phyloP scores from a whole-genome alignment of 1,284 basidiomycete species.

The Laetiporus sulphureus region DNA sequence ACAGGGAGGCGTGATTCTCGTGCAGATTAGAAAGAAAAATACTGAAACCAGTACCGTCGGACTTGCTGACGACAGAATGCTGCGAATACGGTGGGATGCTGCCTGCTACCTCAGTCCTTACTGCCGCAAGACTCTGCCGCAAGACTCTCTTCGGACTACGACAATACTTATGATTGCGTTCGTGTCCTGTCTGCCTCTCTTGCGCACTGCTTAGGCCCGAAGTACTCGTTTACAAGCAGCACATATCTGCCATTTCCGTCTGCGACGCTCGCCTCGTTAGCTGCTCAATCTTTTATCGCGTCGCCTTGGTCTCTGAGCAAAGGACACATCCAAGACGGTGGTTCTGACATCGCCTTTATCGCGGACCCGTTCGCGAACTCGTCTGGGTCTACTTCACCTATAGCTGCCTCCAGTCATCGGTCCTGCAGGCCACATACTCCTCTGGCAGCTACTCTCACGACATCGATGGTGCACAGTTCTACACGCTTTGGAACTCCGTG shows the following conservation, averaged over 20 bases:
- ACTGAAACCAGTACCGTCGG: too few species aligned
- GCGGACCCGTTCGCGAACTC: constrained; percentile 54
- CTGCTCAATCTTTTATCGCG: constrained; percentile 46
- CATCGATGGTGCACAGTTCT: constrained; percentile 60
- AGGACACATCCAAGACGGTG: constrained; percentile 52
- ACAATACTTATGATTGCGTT: too few species aligned
- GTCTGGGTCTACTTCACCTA: constrained; percentile 18
- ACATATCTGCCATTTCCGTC: constrained; percentile 64
- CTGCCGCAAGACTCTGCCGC: too few species aligned
- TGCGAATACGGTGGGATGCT: too few species aligned
- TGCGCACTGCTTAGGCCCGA: too few species aligned
- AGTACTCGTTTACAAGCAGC: too few species aligned
- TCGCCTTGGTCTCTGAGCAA: constrained; percentile 56
- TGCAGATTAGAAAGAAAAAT: too few species aligned
- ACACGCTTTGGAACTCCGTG: constrained; percentile 57
- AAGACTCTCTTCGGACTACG: too few species aligned
- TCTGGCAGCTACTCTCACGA: constrained; percentile 51
- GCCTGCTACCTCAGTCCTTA: too few species aligned
- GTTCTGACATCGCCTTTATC: constrained; percentile 53
- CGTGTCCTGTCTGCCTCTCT: too few species aligned
- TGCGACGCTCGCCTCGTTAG: constrained; percentile 43
- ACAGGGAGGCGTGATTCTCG: too few species aligned
- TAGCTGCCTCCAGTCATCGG: constrained; percentile 41
- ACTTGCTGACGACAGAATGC: too few species aligned
- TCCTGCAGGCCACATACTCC: constrained; percentile 61